These are phyloP conservation scores for Aspergillus phoenicis DNA, from an alignment of 2,329 filamentous ascomycete species.

Conservation along the genomic window DNA sequence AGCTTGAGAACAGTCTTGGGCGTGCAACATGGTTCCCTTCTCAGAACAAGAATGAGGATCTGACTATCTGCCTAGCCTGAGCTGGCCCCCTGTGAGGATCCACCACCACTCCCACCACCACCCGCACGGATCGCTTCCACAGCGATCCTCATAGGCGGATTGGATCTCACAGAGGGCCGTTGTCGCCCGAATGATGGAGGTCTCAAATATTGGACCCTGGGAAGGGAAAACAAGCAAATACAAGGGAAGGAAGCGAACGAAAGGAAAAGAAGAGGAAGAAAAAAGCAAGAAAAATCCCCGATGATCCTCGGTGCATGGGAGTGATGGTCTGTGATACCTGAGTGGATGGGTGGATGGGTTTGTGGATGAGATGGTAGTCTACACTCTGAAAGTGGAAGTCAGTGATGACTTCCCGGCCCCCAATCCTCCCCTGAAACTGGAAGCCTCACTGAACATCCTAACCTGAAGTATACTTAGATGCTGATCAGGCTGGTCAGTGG, in stretches of 20 bases:
- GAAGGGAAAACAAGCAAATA: neutral
- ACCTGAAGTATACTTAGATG: neutral
- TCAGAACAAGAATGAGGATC: neutral
- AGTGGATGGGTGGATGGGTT: neutral
- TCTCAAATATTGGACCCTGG: slow-evolving; percentile 30
- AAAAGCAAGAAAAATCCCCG: slow-evolving; percentile 15
- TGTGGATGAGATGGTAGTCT: neutral
- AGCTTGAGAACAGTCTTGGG: neutral
- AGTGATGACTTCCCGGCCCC: neutral
- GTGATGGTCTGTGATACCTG: slow-evolving; percentile 11
- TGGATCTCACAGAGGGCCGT: slow-evolving; percentile 30
- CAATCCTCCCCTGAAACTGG: slow-evolving; percentile 12
- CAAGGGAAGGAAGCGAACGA: neutral
- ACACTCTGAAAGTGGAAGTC: too few species aligned
- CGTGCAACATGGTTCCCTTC: neutral
- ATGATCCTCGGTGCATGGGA: slow-evolving; percentile 13
- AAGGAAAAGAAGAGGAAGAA: neutral
- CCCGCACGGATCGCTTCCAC: slow-evolving; percentile 21
- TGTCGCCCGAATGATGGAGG: slow-evolving; percentile 18
- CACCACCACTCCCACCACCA: slow-evolving; percentile 17
- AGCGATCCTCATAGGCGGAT: slow-evolving; percentile 19
- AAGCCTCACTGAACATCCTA: slow-evolving; percentile 6
- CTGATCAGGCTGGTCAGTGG: slow-evolving; percentile 9
- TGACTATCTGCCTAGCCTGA: neutral
- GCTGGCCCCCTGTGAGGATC: slow-evolving; percentile 16